phyloP scores from a whole-genome alignment of 495 filamentous ascomycete genomes.

The Annulohypoxylon stygium region DNA sequence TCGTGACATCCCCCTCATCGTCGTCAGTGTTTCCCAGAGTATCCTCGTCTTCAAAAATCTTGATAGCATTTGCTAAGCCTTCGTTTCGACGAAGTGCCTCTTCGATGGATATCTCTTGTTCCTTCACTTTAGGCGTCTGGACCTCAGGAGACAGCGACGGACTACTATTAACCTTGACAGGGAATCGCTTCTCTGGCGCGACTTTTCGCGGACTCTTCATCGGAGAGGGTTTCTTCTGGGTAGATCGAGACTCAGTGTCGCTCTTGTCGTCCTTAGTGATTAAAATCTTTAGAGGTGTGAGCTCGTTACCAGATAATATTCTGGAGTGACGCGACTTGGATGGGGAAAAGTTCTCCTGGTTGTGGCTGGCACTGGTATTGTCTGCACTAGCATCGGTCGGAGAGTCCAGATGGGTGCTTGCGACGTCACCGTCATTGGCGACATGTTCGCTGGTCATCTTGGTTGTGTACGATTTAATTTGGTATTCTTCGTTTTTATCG shows the following conservation, averaged over 20 bases:
- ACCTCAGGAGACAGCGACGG: constrained; percentile 42
- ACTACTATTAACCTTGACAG: constrained; percentile 60
- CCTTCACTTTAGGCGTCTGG: constrained; percentile 49
- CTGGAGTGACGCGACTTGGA: constrained; percentile 59
- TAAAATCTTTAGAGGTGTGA: constrained; percentile 65
- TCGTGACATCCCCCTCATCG: constrained; percentile 46
- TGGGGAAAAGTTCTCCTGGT: constrained; percentile 53
- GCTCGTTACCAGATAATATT: constrained; percentile 62
- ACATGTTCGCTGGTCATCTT: constrained; percentile 33
- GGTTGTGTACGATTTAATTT: constrained; percentile 40
- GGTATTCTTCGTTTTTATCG: constrained; percentile 46
- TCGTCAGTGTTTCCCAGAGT: constrained; percentile 45
- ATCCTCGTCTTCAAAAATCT: constrained; percentile 68
- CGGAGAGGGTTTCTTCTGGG: constrained; percentile 42
- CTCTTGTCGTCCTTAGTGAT: constrained; percentile 37
- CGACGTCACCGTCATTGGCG: constrained; percentile 32
- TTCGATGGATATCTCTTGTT: constrained; percentile 57
- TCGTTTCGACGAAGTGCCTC: constrained; percentile 59
- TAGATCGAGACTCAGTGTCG: constrained; percentile 47
- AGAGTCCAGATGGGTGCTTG: constrained; percentile 50
- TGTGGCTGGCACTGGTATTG: constrained; percentile 48
- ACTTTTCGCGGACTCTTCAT: constrained; percentile 61
- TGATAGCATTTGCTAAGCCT: constrained; percentile 58
- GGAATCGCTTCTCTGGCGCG: constrained; percentile 67
- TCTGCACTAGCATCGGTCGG: constrained; percentile 48